Percentiles rank a stretch among this genome's conserved stretches.
phyloP scores from a whole-genome alignment of 345 rosid genomes.

The Camelina hispida region DNA sequence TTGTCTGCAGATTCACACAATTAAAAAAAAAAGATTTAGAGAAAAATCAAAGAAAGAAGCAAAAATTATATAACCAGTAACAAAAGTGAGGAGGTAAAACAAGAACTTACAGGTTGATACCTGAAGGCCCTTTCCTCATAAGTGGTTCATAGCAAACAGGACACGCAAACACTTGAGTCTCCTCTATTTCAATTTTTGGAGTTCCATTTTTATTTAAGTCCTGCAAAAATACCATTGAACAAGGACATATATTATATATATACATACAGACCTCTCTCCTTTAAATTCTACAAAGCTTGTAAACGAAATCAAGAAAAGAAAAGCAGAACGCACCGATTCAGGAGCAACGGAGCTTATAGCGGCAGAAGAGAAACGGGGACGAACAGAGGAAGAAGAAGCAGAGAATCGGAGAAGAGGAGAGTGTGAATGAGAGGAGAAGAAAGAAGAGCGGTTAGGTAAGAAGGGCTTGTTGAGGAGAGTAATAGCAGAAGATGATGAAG shows the following conservation, averaged over 20 bases:
- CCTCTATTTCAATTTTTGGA: conserved; percentile 46
- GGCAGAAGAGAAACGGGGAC: conserved; percentile 39
- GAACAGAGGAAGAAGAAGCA: conserved; percentile 29
- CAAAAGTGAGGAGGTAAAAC: not conserved
- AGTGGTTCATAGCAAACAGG: conserved; percentile 89
- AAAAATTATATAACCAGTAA: not conserved
- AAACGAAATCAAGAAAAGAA: not conserved
- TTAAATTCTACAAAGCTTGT: not conserved
- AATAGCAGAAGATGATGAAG: conserved; percentile 43
- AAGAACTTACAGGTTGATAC: conserved; percentile 79
- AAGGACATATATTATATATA: no score
- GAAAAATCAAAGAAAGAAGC: not conserved
- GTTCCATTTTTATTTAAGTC: conserved; percentile 34
- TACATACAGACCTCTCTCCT: no score
- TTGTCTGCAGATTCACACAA: conserved; percentile 52
- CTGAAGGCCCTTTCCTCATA: conserved; percentile 86
- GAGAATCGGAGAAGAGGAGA: conserved; percentile 48
- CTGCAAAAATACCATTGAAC: conserved; percentile 15
- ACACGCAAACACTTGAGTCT: conserved; percentile 71
- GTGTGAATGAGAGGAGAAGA: conserved; percentile 38
- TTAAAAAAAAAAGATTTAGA: not conserved
- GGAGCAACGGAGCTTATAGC: conserved; percentile 49
- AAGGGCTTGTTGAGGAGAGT: conserved; percentile 44
- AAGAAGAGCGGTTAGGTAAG: conserved; percentile 45
- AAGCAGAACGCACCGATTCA: conserved; percentile 48